phyloP scores from a whole-genome alignment of 2,329 filamentous ascomycete genomes.

The Fusarium equiseti region DNA sequence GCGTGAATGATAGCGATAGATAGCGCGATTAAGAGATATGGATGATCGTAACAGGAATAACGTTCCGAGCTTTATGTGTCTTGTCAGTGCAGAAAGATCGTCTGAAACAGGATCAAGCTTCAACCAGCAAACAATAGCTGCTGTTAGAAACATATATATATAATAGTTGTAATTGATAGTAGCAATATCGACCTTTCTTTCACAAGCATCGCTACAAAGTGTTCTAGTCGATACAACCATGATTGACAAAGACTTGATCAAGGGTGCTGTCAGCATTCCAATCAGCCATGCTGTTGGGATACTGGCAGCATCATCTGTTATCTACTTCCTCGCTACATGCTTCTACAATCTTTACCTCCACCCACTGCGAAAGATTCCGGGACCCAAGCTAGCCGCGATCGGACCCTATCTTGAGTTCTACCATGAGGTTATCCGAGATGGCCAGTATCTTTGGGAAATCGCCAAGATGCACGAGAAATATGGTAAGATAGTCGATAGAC shows the following conservation, averaged over 20 bases:
- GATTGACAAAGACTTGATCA: background rate
- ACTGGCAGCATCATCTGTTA: background rate
- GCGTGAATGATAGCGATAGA: background rate
- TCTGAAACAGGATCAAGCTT: background rate
- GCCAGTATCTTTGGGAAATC: background rate
- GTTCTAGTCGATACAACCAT: background rate
- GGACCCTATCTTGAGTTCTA: background rate
- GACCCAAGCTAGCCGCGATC: background rate
- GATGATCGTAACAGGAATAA: background rate
- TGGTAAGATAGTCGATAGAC: background rate
- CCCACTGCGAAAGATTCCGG: background rate
- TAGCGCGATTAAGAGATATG: background rate
- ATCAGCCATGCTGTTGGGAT: background rate
- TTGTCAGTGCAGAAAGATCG: background rate
- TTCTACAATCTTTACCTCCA: background rate
- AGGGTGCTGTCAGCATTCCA: background rate
- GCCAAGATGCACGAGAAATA: background rate
- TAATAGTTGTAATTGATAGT: background rate
- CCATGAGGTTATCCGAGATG: background rate
- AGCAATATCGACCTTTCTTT: background rate
- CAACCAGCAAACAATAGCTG: background rate
- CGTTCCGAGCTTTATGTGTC: background rate
- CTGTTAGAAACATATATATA: background rate
- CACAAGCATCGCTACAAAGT: background rate
- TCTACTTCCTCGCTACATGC: background rate